Evolutionary conservation across 306 rosid genomes (phyloP).

Genomic region (Trichosanthes truncata): DNA sequence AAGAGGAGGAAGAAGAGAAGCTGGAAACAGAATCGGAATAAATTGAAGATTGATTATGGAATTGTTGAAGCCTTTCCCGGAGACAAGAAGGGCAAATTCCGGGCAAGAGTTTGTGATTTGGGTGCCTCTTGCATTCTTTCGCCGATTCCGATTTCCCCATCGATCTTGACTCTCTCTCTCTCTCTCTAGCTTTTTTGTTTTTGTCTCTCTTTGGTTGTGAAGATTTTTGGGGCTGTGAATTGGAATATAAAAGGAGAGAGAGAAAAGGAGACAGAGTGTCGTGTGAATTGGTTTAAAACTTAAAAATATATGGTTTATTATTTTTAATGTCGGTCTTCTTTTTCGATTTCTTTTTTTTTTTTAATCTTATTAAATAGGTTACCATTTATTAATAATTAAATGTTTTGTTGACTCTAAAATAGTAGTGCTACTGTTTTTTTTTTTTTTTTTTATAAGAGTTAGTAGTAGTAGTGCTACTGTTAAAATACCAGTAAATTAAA

Average conservation of each 20-base stretch:
- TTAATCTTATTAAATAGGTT: neutral
- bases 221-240: neutral
- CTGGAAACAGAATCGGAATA: neutral
- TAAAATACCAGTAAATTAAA: no score
- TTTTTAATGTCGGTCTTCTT: neutral
- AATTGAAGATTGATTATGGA: neutral
- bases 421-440: neutral
- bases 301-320: neutral
- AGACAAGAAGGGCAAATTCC: slow-evolving; percentile 4
- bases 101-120: neutral
- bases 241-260: neutral
- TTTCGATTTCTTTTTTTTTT: neutral
- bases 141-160: slow-evolving; percentile 6
- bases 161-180: neutral
- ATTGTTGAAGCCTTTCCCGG: neutral
- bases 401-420: neutral
- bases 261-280: neutral
- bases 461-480: no score
- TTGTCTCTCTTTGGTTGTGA: neutral
- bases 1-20: neutral
- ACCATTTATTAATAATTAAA: neutral
- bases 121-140: neutral
- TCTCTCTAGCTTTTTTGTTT: neutral
- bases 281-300: neutral
- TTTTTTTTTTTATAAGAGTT: no score